Evolutionary conservation across 2,329 filamentous ascomycete species (phyloP), one percentile per base, ranked within the genome.

Genomic region (Fusarium napiforme): DNA sequence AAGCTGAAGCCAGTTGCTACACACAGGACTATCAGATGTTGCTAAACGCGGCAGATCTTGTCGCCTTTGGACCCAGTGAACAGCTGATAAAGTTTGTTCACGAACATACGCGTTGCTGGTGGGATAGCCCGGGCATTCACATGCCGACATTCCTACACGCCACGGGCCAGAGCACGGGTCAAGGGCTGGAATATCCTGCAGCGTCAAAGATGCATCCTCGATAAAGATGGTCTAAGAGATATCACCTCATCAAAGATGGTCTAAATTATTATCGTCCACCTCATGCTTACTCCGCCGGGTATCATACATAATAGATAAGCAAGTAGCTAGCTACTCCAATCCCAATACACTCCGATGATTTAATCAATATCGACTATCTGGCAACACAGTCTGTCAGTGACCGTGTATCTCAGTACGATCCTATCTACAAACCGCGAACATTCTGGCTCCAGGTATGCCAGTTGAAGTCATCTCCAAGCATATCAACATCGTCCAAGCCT

Each of bases 401-500:
- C 77, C 78, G 79, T 34, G 65, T 64, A 40, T 43, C 75, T 72
- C 45, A 77, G 75, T 2, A 71, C 69, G 71, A 76, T 53, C 77
- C 80, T 75, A 82, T 81, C 75, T 83, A 83, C 61, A 84, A 66
- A 1, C 82, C 82, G 34, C 80, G 80, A 47, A 85, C 81, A 70
- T 76, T 84, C 62, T 85, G 82, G 64, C 83, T 84, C 84, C 85
- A 87, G 62, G 83, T 83, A 55, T 86, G 83, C 86, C 86, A 87
- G 70, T 87, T 82, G 65, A 87, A 87, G 11, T 83, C 81, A 6
- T 82, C 80, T 4, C 84, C 84, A 65, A 83, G 74, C 76, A 84
- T 82, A 40, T 84, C 84, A 47, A 81, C 74, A 30, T 84, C 80
- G 53, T 83, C 82, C 11, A 70, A 46, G 7, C 75, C 67, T 32